Percentiles rank a stretch among this genome's conserved stretches.
Evolutionary conservation across 306 rosid species (phyloP).

Genomic region (Macrotyloma uniflorum): DNA sequence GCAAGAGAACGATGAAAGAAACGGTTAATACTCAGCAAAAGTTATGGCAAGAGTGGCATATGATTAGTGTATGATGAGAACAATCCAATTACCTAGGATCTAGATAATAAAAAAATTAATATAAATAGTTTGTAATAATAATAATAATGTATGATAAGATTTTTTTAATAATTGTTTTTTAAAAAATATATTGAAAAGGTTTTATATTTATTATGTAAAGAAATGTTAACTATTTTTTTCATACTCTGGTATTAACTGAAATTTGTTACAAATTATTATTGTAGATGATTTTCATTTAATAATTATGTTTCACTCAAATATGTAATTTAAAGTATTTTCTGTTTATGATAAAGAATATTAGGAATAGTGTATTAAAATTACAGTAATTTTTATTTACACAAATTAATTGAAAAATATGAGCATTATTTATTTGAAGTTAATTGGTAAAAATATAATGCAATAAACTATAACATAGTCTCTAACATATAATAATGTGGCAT

Average conservation of each 20-base stretch:
- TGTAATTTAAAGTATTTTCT: too few species aligned
- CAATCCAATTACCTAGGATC: background rate
- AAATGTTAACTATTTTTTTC: too few species aligned
- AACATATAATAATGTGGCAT: background rate
- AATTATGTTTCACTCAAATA: too few species aligned
- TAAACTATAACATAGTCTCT: background rate
- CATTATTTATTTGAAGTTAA: background rate
- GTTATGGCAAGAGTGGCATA: background rate
- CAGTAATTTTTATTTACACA: background rate
- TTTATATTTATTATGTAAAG: background rate
- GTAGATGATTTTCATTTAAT: too few species aligned
- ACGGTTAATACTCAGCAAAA: background rate
- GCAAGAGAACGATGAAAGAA: background rate
- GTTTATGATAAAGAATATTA: too few species aligned
- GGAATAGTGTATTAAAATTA: background rate
- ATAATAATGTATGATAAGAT: background rate
- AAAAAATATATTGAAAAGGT: background rate
- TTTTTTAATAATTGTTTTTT: background rate
- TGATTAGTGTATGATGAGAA: conserved; percentile 19
- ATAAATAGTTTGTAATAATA: too few species aligned
- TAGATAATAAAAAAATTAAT: background rate
- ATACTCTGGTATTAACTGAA: too few species aligned
- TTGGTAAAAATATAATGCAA: background rate
- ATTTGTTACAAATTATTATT: too few species aligned
- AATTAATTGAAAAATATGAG: background rate